phyloP scores from a whole-genome alignment of 2,329 filamentous ascomycete species.

The Shiraia sp. region DNA sequence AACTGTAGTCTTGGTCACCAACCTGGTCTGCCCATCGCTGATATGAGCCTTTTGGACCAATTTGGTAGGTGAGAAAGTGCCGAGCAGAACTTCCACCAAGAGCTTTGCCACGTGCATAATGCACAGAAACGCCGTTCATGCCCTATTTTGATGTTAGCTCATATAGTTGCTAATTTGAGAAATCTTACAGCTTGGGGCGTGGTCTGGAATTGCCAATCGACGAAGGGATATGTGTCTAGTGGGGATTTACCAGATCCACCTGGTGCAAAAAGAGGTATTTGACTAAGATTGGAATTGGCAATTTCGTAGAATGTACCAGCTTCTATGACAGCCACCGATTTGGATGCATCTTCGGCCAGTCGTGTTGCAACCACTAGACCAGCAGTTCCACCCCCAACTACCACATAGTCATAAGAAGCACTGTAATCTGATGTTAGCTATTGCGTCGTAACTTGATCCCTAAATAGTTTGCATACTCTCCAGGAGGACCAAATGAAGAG shows the following conservation, averaged over 20 bases:
- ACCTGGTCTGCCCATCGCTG: constrained; percentile 29
- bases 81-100: constrained; percentile 20
- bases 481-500: too few species aligned
- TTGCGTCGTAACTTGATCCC: too few species aligned
- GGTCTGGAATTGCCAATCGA: constrained; percentile 26
- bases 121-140: constrained; percentile 7
- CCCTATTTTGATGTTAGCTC: not conserved
- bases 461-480: too few species aligned
- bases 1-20: constrained; percentile 19
- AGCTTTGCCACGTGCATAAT: constrained; percentile 23
- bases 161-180: constrained; percentile 1
- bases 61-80: constrained; percentile 20
- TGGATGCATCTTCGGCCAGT: constrained; percentile 7
- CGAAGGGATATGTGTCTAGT: constrained; percentile 18
- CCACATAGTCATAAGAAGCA: constrained; percentile 17
- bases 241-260: constrained; percentile 3
- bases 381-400: constrained; percentile 17
- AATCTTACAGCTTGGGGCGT: constrained; percentile 11
- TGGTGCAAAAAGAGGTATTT: constrained; percentile 11
- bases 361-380: constrained; percentile 16
- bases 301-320: constrained; percentile 27
- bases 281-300: constrained; percentile 12
- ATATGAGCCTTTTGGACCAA: constrained; percentile 8
- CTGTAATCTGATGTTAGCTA: too few species aligned
- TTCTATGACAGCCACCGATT: constrained; percentile 21